phyloP scores from a whole-genome alignment of 306 rosid species.

The Sicyos baderoa region DNA sequence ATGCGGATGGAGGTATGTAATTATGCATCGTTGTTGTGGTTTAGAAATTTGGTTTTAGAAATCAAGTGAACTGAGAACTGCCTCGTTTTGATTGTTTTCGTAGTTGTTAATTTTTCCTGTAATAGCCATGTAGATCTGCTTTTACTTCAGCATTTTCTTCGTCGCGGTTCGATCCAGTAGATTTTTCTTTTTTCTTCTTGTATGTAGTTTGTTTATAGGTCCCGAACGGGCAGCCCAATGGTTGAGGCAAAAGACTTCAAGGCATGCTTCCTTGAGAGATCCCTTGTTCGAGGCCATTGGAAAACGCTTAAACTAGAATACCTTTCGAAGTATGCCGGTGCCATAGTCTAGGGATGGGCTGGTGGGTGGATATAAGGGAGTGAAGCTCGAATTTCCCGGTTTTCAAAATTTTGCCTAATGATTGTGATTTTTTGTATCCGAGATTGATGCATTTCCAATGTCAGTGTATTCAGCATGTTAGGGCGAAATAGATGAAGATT shows the following conservation, averaged over 20 bases:
- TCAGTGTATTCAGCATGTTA: background rate
- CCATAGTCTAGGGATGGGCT: too few species aligned
- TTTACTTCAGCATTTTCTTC: constrained; percentile 8
- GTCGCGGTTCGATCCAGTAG: constrained; percentile 8
- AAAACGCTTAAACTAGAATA: too few species aligned
- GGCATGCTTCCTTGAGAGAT: too few species aligned
- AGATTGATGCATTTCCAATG: background rate
- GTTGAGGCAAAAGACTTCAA: too few species aligned
- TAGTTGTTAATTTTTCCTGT: background rate
- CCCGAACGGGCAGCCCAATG: too few species aligned
- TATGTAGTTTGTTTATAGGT: background rate
- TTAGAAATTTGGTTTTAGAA: background rate
- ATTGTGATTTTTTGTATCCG: background rate
- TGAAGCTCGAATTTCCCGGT: too few species aligned
- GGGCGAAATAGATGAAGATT: background rate
- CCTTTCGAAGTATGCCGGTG: too few species aligned
- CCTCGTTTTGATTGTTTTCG: background rate
- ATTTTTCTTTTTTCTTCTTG: background rate
- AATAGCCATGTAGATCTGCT: constrained; percentile 1
- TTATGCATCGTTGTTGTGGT: background rate
- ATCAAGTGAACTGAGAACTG: background rate
- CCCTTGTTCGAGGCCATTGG: too few species aligned
- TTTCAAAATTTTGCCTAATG: background rate
- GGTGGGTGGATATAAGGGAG: too few species aligned
- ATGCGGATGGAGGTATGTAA: constrained; percentile 35